phyloP scores from a whole-genome alignment of 345 rosid species.

The Noccaea bulbosa region DNA sequence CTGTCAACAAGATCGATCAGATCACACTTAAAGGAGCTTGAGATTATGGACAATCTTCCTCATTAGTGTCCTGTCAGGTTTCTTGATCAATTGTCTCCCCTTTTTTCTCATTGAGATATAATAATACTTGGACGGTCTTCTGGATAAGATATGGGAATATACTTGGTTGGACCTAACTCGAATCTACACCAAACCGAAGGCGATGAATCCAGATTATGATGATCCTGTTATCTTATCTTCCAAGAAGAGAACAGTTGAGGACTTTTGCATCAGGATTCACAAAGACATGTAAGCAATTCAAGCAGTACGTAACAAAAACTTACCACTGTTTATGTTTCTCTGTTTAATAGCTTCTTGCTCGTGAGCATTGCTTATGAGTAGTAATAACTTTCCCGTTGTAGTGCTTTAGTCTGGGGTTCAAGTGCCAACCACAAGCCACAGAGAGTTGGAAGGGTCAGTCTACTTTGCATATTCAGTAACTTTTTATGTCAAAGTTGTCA shows the following conservation, averaged over 20 bases:
- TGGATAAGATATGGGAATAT: conserved; percentile 95
- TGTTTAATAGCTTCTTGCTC: background rate
- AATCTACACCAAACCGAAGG: conserved; percentile 94
- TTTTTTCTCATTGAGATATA: background rate
- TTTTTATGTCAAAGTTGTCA: background rate
- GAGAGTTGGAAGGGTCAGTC: conserved; percentile 93
- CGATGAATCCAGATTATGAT: conserved; percentile 96
- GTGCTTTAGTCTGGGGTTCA: conserved; percentile 98
- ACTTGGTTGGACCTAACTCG: conserved; percentile 85
- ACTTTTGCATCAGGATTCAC: conserved; percentile 84
- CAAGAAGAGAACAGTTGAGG: conserved; percentile 85
- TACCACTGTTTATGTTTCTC: no score
- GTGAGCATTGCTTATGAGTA: background rate
- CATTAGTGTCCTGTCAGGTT: conserved; percentile 99
- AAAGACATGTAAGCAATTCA: conserved; percentile 96
- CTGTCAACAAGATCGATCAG: conserved; percentile 92
- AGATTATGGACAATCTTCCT: conserved; percentile 95
- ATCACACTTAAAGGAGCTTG: conserved; percentile 91
- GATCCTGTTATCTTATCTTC: conserved; percentile 95
- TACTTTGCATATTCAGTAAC: conserved; percentile 7
- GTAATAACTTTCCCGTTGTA: conserved; percentile 39
- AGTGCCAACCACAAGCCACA: conserved; percentile 98
- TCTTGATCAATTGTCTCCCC: background rate
- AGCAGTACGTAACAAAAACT: conserved; percentile 68
- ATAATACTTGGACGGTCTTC: conserved; percentile 65